Evolutionary conservation across 176 grass and related monocot genomes (phyloP).

Genomic region (Musa schizocarpa): DNA sequence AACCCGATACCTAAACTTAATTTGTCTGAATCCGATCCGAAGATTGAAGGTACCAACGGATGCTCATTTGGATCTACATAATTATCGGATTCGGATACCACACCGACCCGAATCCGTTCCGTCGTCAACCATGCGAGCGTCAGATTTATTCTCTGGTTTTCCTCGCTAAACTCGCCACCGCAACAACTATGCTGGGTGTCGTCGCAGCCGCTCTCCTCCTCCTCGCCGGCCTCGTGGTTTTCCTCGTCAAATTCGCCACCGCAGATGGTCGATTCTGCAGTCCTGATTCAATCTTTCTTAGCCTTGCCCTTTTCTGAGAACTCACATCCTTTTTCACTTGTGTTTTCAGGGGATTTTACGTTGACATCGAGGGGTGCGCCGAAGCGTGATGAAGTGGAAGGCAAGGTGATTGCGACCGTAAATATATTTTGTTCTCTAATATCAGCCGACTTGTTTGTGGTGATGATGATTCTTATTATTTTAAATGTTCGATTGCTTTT

Average conservation of each 20-base stretch:
- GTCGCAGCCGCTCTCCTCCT: conserved; percentile 33
- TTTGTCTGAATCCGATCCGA: too few relatives aligned
- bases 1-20: too few relatives aligned
- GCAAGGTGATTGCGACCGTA: conserved; percentile 40
- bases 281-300: not conserved
- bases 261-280: conserved; percentile 44
- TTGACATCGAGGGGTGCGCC: conserved; percentile 50
- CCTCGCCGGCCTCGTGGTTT: conserved; percentile 20
- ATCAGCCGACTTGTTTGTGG: not conserved
- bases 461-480: not conserved
- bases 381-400: conserved; percentile 60
- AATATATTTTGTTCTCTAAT: not conserved
- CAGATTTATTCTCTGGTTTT: too few relatives aligned
- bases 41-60: too few relatives aligned
- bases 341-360: conserved; percentile 70
- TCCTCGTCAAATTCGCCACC: conserved; percentile 65
- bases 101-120: too few relatives aligned
- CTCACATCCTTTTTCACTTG: not conserved
- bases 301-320: not conserved
- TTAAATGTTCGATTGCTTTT: not conserved
- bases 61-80: too few relatives aligned
- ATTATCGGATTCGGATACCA: too few relatives aligned
- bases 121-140: too few relatives aligned
- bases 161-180: too few relatives aligned
- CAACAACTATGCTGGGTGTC: conserved; percentile 25